Evolutionary conservation across 177 flowering plant species (phyloP), one percentile per base, ranked within the genome.

Genomic region (Telopea speciosissima): DNA sequence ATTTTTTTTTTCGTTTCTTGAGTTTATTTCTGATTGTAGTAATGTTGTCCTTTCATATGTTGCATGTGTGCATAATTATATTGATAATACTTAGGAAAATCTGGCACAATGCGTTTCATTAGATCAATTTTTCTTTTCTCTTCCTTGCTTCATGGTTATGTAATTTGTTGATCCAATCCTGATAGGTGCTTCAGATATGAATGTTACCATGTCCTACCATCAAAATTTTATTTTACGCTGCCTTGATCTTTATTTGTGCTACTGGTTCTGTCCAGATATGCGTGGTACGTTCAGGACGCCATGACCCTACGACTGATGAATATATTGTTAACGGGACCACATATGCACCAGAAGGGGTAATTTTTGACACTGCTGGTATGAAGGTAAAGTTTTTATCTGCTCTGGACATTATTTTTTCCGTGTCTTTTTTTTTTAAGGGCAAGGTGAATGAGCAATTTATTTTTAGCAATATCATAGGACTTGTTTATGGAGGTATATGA

Each of bases 251-350:
- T 74, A 17, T 59, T 8, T 62, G 60, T 58, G 21, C 22, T 68
- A 17, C 62, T 62, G 26, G 54, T 78, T 69, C 52, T 71, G 14
- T 73, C 42, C 85, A 95, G 99, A 82, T 95, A 28, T 95, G 96
- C 75, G 94, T 88, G 64, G 85, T 91, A 78, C 82, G 79, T 65
- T 86, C 97, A 62, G 78, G 76, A 56, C 80, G 79, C 68, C 87
- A 65, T 70, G 86, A 86, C 69, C 84, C 92, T 26, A 28, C 76
- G 49, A 77, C 88, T 63, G 68, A 83, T 68, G 99, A 95, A 73
- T 95, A 84, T 74, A 76, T 68, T 80, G 94, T 95, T 23, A 89
- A 84, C 79, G 97, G 99, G 67, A 91, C 97, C 71, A 95, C 97
- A 40, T 95, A 87, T 83, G 92, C 99, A 24, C 99, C 99, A 12